phyloP scores from a whole-genome alignment of 2,329 filamentous ascomycete species.

The Alternaria conjuncta region DNA sequence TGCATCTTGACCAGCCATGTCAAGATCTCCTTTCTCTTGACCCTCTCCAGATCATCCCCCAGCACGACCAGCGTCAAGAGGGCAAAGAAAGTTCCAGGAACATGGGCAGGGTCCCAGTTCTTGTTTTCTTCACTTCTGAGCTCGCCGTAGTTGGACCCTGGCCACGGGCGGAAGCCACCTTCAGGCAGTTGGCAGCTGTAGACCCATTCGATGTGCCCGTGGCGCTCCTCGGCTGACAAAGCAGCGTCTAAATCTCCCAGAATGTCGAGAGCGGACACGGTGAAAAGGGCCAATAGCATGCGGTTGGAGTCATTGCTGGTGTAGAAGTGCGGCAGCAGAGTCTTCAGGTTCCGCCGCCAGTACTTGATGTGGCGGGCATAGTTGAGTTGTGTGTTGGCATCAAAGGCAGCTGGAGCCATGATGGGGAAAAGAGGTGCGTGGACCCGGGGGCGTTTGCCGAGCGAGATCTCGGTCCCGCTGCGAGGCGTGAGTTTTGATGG shows the following conservation, averaged over 20 bases:
- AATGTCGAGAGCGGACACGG: conserved; percentile 82
- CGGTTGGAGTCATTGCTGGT: conserved; percentile 89
- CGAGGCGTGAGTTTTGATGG: conserved; percentile 6
- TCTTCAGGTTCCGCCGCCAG: conserved; percentile 87
- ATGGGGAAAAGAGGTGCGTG: conserved; percentile 8
- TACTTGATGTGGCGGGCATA: conserved; percentile 75
- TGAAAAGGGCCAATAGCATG: conserved; percentile 89
- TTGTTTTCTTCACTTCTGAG: conserved; percentile 59
- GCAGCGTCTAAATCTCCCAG: conserved; percentile 68
- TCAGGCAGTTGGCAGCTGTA: conserved; percentile 82
- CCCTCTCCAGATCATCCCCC: conserved; percentile 65
- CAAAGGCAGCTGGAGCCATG: conserved; percentile 27
- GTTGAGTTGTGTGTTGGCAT: conserved; percentile 37
- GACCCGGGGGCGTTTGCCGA: conserved; percentile 13
- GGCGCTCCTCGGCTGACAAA: conserved; percentile 60
- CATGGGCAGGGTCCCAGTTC: conserved; percentile 76
- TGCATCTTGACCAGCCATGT: conserved; percentile 79
- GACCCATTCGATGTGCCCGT: conserved; percentile 74
- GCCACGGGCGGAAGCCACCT: conserved; percentile 88
- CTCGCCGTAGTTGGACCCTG: conserved; percentile 66
- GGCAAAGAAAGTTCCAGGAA: conserved; percentile 90
- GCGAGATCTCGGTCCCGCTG: conserved; percentile 7
- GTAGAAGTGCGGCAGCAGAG: conserved; percentile 80
- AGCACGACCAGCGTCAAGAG: conserved; percentile 73
- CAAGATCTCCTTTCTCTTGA: conserved; percentile 72